phyloP scores from a whole-genome alignment of 2,329 filamentous ascomycete genomes.

The Rugonectria rugulosa region DNA sequence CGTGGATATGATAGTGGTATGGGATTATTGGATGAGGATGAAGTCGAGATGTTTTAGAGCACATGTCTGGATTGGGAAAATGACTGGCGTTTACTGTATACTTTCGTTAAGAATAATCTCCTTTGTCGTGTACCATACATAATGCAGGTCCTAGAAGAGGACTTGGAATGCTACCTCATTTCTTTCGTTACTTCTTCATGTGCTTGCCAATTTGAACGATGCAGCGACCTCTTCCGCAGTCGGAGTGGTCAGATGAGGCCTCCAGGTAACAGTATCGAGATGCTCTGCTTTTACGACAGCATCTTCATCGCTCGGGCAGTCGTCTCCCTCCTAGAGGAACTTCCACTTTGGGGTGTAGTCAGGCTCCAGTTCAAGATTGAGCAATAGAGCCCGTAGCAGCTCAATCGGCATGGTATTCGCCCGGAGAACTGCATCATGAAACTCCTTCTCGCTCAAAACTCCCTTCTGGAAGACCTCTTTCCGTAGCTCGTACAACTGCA shows the following conservation, averaged over 20 bases:
- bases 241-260: too few relatives aligned
- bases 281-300: too few relatives aligned
- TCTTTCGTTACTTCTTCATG: background rate
- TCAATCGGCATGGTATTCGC: conserved; percentile 64
- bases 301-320: too few relatives aligned
- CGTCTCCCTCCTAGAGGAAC: conserved; percentile 45
- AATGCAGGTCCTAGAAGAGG: conserved; percentile 2
- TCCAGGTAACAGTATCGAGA: too few relatives aligned
- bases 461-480: conserved; percentile 54
- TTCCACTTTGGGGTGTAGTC: conserved; percentile 59
- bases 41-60: conserved; percentile 43
- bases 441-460: conserved; percentile 57
- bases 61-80: background rate
- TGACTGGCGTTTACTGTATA: conserved; percentile 21
- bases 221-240: too few relatives aligned
- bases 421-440: conserved; percentile 61
- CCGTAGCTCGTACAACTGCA: conserved; percentile 61
- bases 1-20: conserved; percentile 63
- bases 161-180: background rate
- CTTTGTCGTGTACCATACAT: conserved; percentile 23
- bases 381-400: conserved; percentile 57
- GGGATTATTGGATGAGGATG: conserved; percentile 63
- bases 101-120: conserved; percentile 22
- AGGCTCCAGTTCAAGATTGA: conserved; percentile 48
- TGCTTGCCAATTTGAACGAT: too few relatives aligned